Evolutionary conservation across 805 yeast species (phyloP), one percentile per base, ranked within the genome.

Genomic region (Yamadazyma akitaensis): DNA sequence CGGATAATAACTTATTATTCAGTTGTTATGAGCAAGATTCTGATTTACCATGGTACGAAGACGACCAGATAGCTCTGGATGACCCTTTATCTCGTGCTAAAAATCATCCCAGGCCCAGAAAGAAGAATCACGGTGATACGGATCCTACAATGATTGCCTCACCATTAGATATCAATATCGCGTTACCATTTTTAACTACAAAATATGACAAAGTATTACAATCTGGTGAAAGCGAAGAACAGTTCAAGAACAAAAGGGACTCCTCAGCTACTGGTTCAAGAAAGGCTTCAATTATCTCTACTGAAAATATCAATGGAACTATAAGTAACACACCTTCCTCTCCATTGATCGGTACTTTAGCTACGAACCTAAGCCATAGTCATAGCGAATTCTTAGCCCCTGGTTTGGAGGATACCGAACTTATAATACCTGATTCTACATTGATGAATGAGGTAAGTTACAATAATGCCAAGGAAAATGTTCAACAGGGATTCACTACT

Each of bases 1-100:
- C 74, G 0, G 75, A 80, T 54, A 85, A 84, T 51, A 85, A 85
- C 54, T 60, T 85, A 31, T 59, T 85, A 35, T 79, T 81, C 5
- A 73, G 79, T 49, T 79, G 84, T 53, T 79, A 76, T 51, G 75
- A 75, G 25, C 58, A 60, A 0, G 68, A 62, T 36, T 47, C 44
- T 30, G 16, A 31, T 16, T 17, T 16, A 4, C 28, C 42, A 10
- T 14, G 18, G 14, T 36, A 31, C 40, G 36, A 42, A 32, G 51
- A 52, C 40, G 53, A 52, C 25, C 26, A 12, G 2, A 37, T 31
- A 13, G n/a, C 24, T 18, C 28, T 40, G 37, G 43, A 40, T 35
- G 47, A 44, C 12, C 46, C 46, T 6, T 31, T 43, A 18, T 25
- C 34, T 12, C 26, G 31, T 19, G 8, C 16, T 12, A 26, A 31